Base-by-base conservation (phyloP, 2,329 filamentous ascomycete species). In the Calonectria pteridis region DNA sequence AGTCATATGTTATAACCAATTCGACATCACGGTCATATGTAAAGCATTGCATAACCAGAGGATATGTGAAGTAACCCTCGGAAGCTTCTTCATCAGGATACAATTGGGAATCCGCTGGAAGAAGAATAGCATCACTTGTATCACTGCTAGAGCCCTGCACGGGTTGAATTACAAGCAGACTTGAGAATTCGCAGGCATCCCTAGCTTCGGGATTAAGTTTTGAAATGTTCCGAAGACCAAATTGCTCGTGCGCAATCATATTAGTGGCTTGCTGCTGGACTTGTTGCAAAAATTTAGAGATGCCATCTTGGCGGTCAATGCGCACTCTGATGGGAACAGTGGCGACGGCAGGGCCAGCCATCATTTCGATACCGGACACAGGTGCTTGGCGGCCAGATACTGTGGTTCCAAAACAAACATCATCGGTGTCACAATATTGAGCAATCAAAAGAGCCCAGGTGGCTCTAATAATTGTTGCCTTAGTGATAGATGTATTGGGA, bases 201-300 rank as follows among this genome's bases (percentile, higher is more conserved):
- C 51, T 49, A 6, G 50, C 65, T 7, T 69, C 72, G 16, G 72
- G 9, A 40, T 65, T 71, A 2, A 75, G 33, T 23, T 63, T 73
- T 28, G 75, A 73, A 37, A 81, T 81, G 9, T 73, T 72, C 1
- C 68, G 73, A 23, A 76, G 64, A 26, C 75, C 75, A 16, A 62
- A 70, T 23, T 76, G 73, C 23, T 74, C 73, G 46, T 49, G 68
- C 4, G 69, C 18, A 6, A 73, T 67, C 72, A 76, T 73, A 14
- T 73, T 73, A 29, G 63, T 31, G 16, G 70, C 63, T 31, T 74
- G 63, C 18, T 66, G 26, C 29, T 81, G 77, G 0, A 79, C 43
- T 0, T 79, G 76, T 23, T 87, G 79, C n/a, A 91, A 76, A 73
- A 53, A 31, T 9, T 2, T 14, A 7, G 28, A 53, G 13, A 87